Percentiles rank a stretch among this genome's conserved stretches.
Conservation (phyloP, 768 basidiomycete species). For the Steccherinum ochraceum region DNA sequence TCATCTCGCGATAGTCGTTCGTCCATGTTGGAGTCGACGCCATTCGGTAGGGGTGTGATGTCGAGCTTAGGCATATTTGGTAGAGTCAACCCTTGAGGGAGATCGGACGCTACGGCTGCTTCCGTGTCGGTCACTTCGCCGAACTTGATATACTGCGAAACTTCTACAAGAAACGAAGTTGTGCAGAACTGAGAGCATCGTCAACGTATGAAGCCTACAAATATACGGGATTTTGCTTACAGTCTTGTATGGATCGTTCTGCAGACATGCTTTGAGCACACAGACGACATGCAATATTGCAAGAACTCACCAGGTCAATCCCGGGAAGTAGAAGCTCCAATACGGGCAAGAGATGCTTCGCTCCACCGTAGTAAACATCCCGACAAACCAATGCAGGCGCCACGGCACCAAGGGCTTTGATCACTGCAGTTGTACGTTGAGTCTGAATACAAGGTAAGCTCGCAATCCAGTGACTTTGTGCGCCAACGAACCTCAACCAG, state of each 20-base stretch:
- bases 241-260: slow-evolving; percentile 80
- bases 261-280: background rate
- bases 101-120: slow-evolving; percentile 9
- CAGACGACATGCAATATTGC: no score
- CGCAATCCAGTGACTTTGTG: background rate
- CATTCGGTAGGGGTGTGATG: slow-evolving; percentile 25
- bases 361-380: slow-evolving; percentile 72
- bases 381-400: slow-evolving; percentile 77
- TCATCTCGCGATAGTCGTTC: slow-evolving; percentile 48
- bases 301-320: slow-evolving; percentile 65
- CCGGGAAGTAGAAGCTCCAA: slow-evolving; percentile 80
- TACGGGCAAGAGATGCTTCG: slow-evolving; percentile 74
- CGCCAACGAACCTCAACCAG: slow-evolving; percentile 63
- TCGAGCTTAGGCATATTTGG: slow-evolving; percentile 26
- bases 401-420: slow-evolving; percentile 79
- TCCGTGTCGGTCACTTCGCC: slow-evolving; percentile 47
- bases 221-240: slow-evolving; percentile 29
- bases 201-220: slow-evolving; percentile 12
- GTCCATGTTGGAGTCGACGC: slow-evolving; percentile 32
- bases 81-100: slow-evolving; percentile 17
- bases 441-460: no score
- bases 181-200: slow-evolving; percentile 53
- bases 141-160: slow-evolving; percentile 71
- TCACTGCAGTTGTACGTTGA: slow-evolving; percentile 77
- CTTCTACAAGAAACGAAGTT: slow-evolving; percentile 66